phyloP scores from a whole-genome alignment of 2,329 filamentous ascomycete genomes.

The Paradendryphiella salina region DNA sequence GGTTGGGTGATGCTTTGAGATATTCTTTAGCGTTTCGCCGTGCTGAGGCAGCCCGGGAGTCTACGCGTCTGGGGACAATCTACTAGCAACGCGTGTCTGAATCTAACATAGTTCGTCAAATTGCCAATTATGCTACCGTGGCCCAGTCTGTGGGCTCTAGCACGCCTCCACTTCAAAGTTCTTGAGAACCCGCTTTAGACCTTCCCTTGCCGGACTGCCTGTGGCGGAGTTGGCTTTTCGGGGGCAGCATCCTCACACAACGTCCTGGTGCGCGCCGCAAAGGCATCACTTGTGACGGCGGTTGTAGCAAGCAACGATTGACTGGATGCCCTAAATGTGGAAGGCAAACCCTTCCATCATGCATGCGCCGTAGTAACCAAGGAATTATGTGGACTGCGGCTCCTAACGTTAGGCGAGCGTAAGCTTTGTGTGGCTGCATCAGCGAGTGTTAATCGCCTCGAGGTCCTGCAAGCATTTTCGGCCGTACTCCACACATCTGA shows the following conservation, averaged over 20 bases:
- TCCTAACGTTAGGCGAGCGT: constrained; percentile 12
- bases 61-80: constrained; percentile 15
- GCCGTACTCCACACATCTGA: constrained; percentile 14
- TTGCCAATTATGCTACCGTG: constrained; percentile 28
- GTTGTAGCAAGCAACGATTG: constrained; percentile 26
- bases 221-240: constrained; percentile 39
- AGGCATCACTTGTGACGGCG: constrained; percentile 23
- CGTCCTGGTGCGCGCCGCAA: constrained; percentile 31
- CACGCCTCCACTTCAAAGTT: constrained; percentile 24
- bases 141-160: constrained; percentile 14
- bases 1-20: constrained; percentile 19
- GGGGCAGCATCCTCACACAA: constrained; percentile 25
- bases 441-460: constrained; percentile 10
- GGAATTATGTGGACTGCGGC: constrained; percentile 18
- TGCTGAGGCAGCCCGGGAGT: constrained; percentile 9
- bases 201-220: constrained; percentile 33
- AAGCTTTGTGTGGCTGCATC: constrained; percentile 21
- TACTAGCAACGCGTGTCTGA: constrained; percentile 16
- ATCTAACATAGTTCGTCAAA: constrained; percentile 22
- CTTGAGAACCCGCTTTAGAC: constrained; percentile 32
- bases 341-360: constrained; percentile 17
- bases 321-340: constrained; percentile 27
- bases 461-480: constrained; percentile 10
- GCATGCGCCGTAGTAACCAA: constrained; percentile 24
- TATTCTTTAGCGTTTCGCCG: constrained; percentile 18